These are phyloP conservation scores for Bisporella sp. DNA, from an alignment of 2,329 filamentous ascomycete genomes.

Conservation along the genomic window DNA sequence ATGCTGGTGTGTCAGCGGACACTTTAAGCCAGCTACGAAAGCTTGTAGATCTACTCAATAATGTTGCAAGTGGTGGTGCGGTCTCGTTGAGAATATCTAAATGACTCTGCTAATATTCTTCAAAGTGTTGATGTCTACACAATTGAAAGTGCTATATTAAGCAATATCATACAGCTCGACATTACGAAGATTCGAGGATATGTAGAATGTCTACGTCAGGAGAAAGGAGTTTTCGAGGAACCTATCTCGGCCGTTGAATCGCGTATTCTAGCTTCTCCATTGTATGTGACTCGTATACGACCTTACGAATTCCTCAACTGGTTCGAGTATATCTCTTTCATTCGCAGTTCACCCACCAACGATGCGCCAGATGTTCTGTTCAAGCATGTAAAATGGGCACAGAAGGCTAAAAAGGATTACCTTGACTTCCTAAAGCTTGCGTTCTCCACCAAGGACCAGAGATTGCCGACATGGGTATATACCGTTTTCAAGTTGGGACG, in stretches of 20 bases:
- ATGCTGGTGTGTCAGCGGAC: conserved; percentile 19
- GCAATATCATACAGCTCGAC: no score
- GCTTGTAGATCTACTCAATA: conserved; percentile 13
- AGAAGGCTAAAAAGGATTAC: conserved; percentile 21
- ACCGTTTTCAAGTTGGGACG: conserved; percentile 24
- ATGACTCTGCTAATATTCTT: conserved; percentile 15
- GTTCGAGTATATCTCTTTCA: conserved; percentile 3
- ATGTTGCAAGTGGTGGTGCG: conserved; percentile 19
- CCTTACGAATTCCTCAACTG: conserved; percentile 8
- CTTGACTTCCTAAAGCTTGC: conserved; percentile 14
- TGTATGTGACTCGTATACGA: background rate
- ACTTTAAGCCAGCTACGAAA: conserved; percentile 12
- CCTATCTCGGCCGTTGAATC: conserved; percentile 20
- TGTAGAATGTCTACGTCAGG: no score
- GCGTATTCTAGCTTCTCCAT: background rate
- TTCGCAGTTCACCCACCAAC: conserved; percentile 1
- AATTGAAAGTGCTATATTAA: no score
- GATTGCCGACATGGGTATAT: conserved; percentile 11
- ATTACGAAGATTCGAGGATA: no score
- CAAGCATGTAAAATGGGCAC: conserved; percentile 19
- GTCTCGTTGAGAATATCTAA: conserved; percentile 6
- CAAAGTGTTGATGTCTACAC: no score
- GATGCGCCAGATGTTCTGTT: conserved; percentile 1
- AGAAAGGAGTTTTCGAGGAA: no score
- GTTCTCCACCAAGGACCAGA: conserved; percentile 3